Evolutionary conservation across 2,329 filamentous ascomycete species (phyloP).

Genomic region (Ceratocystis papillata): DNA sequence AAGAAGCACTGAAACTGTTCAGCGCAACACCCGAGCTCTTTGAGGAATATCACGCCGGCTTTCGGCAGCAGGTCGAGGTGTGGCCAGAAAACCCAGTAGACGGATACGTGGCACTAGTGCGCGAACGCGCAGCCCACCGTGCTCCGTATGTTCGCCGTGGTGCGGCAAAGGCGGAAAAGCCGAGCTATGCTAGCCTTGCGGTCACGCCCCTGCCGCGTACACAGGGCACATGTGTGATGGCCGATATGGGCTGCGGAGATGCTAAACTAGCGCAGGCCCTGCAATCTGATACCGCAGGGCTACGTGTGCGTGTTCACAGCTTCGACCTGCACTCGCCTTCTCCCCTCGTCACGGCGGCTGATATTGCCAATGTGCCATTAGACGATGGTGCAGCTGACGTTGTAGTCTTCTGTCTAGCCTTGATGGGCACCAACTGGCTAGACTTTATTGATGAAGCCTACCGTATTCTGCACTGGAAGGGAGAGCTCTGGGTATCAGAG

Average conservation of each 20-base stretch:
- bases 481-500: slow-evolving; percentile 93
- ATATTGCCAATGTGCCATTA: slow-evolving; percentile 76
- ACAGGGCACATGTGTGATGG: slow-evolving; percentile 62
- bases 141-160: slow-evolving; percentile 26
- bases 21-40: slow-evolving; percentile 83
- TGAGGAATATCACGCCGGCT: slow-evolving; percentile 89
- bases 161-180: slow-evolving; percentile 24
- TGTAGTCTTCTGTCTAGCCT: slow-evolving; percentile 85
- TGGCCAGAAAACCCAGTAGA: slow-evolving; percentile 98
- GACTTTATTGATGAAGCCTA: slow-evolving; percentile 94
- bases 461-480: slow-evolving; percentile 80
- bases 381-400: slow-evolving; percentile 67
- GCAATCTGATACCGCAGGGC: slow-evolving; percentile 49
- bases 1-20: slow-evolving; percentile 74
- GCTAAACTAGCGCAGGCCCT: slow-evolving; percentile 66
- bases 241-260: slow-evolving; percentile 88
- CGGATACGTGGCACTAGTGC: slow-evolving; percentile 64
- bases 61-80: slow-evolving; percentile 85
- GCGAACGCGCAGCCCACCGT: slow-evolving; percentile 44
- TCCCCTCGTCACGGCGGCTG: slow-evolving; percentile 70
- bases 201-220: slow-evolving; percentile 57
- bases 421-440: slow-evolving; percentile 99
- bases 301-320: slow-evolving; percentile 65
- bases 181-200: slow-evolving; percentile 28
- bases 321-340: slow-evolving; percentile 77